These are phyloP conservation scores for Tetrahymena elliotti DNA, from an alignment of 73 alveolate genomes.

Conservation along the genomic window DNA sequence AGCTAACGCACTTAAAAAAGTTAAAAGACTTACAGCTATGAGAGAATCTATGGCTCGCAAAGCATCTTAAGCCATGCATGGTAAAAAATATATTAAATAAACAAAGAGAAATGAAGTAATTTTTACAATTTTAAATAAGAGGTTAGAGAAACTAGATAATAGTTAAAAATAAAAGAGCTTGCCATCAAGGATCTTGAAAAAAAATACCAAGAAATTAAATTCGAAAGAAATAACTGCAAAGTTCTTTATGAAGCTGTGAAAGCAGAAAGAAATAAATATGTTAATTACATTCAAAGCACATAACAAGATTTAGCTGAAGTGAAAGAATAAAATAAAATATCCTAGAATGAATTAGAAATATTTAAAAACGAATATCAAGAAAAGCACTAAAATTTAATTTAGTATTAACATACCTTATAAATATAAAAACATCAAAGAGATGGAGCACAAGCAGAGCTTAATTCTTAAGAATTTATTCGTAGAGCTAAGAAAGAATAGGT, in stretches of 20 bases:
- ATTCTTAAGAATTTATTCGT: conserved; percentile 73
- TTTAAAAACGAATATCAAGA: conserved; percentile 87
- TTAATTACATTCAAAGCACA: conserved; percentile 80
- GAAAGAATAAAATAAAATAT: conserved; percentile 88
- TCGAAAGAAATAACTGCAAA: conserved; percentile 76
- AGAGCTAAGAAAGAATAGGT: conserved; percentile 77
- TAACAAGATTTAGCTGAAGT: conserved; percentile 92
- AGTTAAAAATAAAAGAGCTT: conserved; percentile 87
- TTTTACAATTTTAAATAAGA: conserved; percentile 21
- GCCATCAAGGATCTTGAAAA: conserved; percentile 82
- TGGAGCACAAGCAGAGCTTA: conserved; percentile 85
- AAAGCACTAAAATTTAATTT: conserved; percentile 81
- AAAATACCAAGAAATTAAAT: conserved; percentile 86
- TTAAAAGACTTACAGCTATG: conserved; percentile 74
- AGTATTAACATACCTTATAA: conserved; percentile 74
- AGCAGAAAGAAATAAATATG: conserved; percentile 93
- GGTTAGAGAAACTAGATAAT: conserved; percentile 93
- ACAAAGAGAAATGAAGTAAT: not conserved
- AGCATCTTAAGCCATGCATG: conserved; percentile 69
- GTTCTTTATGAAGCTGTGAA: conserved; percentile 92
- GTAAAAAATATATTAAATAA: conserved; percentile 8
- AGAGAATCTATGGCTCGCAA: conserved; percentile 93
- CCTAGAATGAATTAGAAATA: conserved; percentile 89
- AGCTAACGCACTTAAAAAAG: conserved; percentile 67
- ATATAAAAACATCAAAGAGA: conserved; percentile 80